phyloP scores from a whole-genome alignment of 2,329 filamentous ascomycete genomes.

The Erysiphe pulchra region DNA sequence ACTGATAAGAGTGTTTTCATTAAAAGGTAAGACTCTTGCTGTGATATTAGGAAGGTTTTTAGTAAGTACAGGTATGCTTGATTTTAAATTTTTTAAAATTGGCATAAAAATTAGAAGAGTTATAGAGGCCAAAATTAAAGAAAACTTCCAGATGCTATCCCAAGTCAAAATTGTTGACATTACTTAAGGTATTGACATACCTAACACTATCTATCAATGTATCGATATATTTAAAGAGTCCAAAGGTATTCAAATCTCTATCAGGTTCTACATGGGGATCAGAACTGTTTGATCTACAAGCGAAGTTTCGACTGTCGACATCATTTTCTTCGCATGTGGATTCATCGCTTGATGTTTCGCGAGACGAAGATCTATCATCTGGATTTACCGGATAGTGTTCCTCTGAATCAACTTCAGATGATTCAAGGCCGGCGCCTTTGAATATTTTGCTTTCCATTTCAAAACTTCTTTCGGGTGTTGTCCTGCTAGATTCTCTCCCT shows the following conservation, averaged over 20 bases:
- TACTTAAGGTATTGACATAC: neutral
- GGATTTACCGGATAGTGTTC: conserved; percentile 1
- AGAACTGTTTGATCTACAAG: no score
- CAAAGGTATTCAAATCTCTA: no score
- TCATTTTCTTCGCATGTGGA: neutral
- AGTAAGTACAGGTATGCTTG: neutral
- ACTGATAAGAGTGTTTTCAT: conserved; percentile 3
- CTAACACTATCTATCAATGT: neutral
- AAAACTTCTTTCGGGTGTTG: conserved; percentile 10
- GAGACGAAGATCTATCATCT: neutral
- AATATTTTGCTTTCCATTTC: conserved; percentile 15
- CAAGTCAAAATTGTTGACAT: neutral
- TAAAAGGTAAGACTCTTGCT: conserved; percentile 3
- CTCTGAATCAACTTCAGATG: conserved; percentile 4
- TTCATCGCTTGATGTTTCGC: neutral
- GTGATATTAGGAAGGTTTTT: neutral
- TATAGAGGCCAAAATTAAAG: neutral
- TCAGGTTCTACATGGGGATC: neutral
- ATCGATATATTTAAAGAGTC: neutral
- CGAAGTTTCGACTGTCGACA: neutral
- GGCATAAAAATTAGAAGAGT: neutral
- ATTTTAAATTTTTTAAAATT: no score
- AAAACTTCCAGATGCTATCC: neutral
- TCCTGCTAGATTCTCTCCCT: neutral
- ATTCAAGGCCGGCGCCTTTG: conserved; percentile 12